Base-by-base conservation (phyloP, 257 asterid species). In the Nicotiana tabacum region DNA sequence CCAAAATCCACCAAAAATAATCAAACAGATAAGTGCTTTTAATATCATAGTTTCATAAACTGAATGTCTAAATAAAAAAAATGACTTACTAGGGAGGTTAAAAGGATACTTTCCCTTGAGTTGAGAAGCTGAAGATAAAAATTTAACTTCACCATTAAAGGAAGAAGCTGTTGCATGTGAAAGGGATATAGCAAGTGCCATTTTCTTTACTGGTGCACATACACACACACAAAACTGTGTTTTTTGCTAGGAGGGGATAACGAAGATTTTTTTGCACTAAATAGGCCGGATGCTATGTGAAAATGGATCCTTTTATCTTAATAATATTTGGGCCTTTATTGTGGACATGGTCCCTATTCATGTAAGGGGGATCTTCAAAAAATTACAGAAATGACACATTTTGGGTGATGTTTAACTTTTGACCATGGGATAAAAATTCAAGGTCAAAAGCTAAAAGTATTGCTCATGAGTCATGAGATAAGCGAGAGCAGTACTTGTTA, bases 111-210 rank as follows among this genome's bases (percentile, higher is more conserved):
- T 86, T 13, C 66, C 92, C 85, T 80, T 82, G 69, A 46, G 89
- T 30, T 39, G 91, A 85, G 18, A 86, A 16, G 91, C 39, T 16
- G 90, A 85, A 43, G 86, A 66, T 76, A 58, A 53, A 48, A 82
- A 77, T 70, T 81, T 86, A 55, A 85, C 33, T 78, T 90, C 89
- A 61, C 88, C 88, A 82, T 87, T 80, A 85, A 88, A 68, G 61
- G 90, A 79, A 77, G 91, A 86, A 29, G 86, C 69, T 33, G 82
- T 61, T 77, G 83, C 78, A 56, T 82, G 83, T 66, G 83, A 58
- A 66, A 80, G 89, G 29, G 89, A 88, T 77, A 82, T 30, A 82
- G 83, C 84, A 77, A 57, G 76, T 70, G 88, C 90, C 97, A 93
- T 93, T 85, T 32, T 57, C 55, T 17, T 7, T 48, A 27, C 17